Evolutionary conservation across 192 early-diverging fungal genomes (phyloP).

Genomic region (Phlyctochytrium planicorne): DNA sequence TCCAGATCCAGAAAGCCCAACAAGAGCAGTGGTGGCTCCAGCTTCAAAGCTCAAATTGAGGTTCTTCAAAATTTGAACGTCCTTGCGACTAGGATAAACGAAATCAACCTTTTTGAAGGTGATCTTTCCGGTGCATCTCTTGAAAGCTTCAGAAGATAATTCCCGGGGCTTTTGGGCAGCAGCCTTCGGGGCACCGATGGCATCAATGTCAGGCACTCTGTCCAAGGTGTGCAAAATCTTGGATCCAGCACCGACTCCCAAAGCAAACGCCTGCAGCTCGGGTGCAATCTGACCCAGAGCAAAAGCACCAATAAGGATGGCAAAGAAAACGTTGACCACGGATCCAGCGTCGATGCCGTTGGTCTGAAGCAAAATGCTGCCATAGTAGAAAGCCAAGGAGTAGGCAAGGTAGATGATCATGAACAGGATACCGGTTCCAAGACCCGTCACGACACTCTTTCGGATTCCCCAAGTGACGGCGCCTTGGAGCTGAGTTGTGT

Average conservation of each 20-base stretch:
- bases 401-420: conserved; percentile 37
- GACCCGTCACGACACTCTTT: conserved; percentile 43
- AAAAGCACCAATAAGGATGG: conserved; percentile 82
- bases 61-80: conserved; percentile 74
- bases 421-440: conserved; percentile 35
- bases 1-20: conserved; percentile 80
- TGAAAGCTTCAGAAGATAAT: conserved; percentile 51
- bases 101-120: conserved; percentile 74
- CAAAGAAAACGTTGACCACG: conserved; percentile 85
- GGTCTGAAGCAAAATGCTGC: conserved; percentile 46
- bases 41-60: conserved; percentile 68
- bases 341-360: conserved; percentile 40
- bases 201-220: conserved; percentile 75
- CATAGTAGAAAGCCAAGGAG: conserved; percentile 51
- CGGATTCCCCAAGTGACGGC: conserved; percentile 42
- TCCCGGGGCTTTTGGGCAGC: no score
- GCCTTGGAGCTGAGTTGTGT: conserved; percentile 19
- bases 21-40: conserved; percentile 88
- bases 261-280: conserved; percentile 71
- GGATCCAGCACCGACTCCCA: conserved; percentile 76
- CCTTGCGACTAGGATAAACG: conserved; percentile 81
- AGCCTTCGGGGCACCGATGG: neutral
- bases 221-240: conserved; percentile 82
- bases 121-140: conserved; percentile 57
- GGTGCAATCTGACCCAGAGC: conserved; percentile 70